Evolutionary conservation across 495 filamentous ascomycete genomes (phyloP).

Genomic region (Hyaloscypha variabilis): DNA sequence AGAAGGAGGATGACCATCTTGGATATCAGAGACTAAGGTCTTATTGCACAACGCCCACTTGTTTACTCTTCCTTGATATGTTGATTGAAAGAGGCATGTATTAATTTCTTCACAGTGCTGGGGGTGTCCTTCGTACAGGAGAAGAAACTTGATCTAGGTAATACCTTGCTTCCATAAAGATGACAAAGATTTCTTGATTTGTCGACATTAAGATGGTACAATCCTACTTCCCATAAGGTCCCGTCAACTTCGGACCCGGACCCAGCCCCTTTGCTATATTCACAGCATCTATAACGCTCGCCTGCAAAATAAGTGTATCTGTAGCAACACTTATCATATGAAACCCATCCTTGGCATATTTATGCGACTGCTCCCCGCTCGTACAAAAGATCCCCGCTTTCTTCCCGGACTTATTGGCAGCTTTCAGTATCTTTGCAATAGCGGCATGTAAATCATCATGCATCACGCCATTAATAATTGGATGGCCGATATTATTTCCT

Average conservation of each 20-base stretch:
- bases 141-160: too few relatives aligned
- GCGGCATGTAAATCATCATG: conserved; percentile 66
- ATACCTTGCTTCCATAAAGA: too few relatives aligned
- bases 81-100: too few relatives aligned
- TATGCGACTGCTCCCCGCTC: conserved; percentile 62
- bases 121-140: too few relatives aligned
- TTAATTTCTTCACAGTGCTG: too few relatives aligned
- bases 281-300: conserved; percentile 45
- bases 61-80: too few relatives aligned
- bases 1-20: too few relatives aligned
- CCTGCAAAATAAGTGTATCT: conserved; percentile 58
- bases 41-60: too few relatives aligned
- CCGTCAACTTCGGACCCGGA: conserved; percentile 32
- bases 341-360: conserved; percentile 69
- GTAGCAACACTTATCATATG: conserved; percentile 73
- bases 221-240: conserved; percentile 33
- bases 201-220: not conserved
- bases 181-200: too few relatives aligned
- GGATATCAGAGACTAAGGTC: too few relatives aligned
- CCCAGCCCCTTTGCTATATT: conserved; percentile 48
- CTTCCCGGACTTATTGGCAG: conserved; percentile 68
- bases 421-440: conserved; percentile 64
- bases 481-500: conserved; percentile 75
- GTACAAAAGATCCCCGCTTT: conserved; percentile 79
- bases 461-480: conserved; percentile 63